Conservation (phyloP, 371 early-diverging fungal species). For the Fennellomyces sp. region DNA sequence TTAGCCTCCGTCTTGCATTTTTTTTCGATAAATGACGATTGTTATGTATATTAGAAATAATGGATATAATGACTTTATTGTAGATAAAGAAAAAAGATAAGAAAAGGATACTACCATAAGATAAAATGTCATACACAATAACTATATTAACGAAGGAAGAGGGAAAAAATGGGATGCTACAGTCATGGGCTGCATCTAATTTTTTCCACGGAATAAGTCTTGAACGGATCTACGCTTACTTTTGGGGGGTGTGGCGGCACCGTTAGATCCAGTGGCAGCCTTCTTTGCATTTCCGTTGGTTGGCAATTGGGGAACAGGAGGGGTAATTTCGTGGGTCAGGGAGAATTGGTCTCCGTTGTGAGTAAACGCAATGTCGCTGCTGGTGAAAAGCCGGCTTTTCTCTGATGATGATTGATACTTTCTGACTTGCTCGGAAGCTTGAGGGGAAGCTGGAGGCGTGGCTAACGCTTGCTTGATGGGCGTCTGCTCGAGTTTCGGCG, state of each 20-base stretch:
- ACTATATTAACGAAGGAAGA: not conserved
- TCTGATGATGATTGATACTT: not conserved
- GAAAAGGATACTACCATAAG: conserved; percentile 1
- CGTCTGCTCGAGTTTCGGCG: not conserved
- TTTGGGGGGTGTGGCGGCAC: conserved; percentile 2
- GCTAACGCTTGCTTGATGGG: not conserved
- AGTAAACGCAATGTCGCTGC: conserved; percentile 10
- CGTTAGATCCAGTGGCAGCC: not conserved
- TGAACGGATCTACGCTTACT: conserved; percentile 18
- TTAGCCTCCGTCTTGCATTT: not conserved
- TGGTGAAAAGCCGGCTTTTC: not conserved
- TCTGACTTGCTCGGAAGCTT: conserved; percentile 1
- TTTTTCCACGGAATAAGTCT: conserved; percentile 11
- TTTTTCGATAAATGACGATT: not conserved
- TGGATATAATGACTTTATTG: not conserved
- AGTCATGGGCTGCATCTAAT: not conserved
- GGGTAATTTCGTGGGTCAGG: not conserved
- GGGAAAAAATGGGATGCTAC: not conserved
- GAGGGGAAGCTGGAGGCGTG: not conserved
- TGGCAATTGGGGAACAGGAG: not conserved
- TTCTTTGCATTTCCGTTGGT: not conserved
- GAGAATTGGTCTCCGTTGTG: conserved; percentile 17
- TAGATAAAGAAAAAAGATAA: not conserved
- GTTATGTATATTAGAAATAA: not conserved
- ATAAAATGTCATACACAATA: conserved; percentile 4